Conservation (phyloP, 2,329 filamentous ascomycete species). For the Aphanoascus verrucosus region DNA sequence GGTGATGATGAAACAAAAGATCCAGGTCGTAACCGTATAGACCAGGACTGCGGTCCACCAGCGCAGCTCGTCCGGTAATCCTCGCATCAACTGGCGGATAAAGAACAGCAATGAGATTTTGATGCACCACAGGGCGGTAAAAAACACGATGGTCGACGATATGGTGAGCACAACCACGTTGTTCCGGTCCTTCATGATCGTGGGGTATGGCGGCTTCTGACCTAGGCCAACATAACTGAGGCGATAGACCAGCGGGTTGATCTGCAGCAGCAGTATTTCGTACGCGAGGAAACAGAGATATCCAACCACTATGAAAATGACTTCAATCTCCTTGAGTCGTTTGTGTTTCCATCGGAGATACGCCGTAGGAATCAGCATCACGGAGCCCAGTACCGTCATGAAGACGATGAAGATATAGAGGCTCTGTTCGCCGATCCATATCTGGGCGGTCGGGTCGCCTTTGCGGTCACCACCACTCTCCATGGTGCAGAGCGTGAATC, state of each 20-base stretch:
- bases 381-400: constrained; percentile 8
- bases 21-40: constrained; percentile 4
- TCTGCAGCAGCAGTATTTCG: constrained; percentile 2
- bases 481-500: not conserved
- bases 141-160: constrained; percentile 4
- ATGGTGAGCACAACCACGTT: constrained; percentile 1
- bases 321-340: constrained; percentile 6
- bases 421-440: constrained; percentile 7
- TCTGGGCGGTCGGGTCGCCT: not conserved
- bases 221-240: constrained; percentile 5
- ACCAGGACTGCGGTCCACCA: constrained; percentile 4
- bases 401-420: constrained; percentile 9
- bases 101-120: constrained; percentile 15
- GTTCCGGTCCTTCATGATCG: constrained; percentile 1
- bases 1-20: constrained; percentile 7
- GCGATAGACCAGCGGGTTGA: constrained; percentile 7
- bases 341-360: constrained; percentile 11
- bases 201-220: not conserved
- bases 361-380: constrained; percentile 8
- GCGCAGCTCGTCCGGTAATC: constrained; percentile 7
- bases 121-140: constrained; percentile 3
- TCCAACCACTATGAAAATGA: constrained; percentile 7
- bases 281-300: constrained; percentile 8
- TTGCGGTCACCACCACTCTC: not conserved
- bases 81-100: constrained; percentile 13